Evolutionary conservation across 2,329 filamentous ascomycete genomes (phyloP).

Genomic region (Arthrobotrys pseudoclavata): DNA sequence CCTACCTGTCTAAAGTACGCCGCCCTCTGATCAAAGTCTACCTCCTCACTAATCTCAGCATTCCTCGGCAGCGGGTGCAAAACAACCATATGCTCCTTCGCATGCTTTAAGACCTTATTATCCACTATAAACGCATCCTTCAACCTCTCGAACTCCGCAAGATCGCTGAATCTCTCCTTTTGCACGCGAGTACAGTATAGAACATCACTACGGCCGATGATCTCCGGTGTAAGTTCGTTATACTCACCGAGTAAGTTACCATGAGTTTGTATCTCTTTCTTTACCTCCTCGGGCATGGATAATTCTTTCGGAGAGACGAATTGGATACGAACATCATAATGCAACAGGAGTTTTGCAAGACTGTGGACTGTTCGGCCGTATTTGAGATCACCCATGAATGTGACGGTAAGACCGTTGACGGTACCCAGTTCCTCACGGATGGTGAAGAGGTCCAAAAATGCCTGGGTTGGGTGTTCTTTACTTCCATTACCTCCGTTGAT

Average conservation of each 20-base stretch:
- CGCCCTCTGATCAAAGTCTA: constrained; percentile 95
- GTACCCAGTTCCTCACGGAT: constrained; percentile 98
- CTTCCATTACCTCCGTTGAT: constrained; percentile 96
- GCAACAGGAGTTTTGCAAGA: constrained; percentile 89
- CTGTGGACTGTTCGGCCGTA: constrained; percentile 97
- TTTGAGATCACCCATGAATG: constrained; percentile 91
- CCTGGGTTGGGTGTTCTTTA: constrained; percentile 96
- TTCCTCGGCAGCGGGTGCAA: constrained; percentile 96
- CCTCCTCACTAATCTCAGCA: constrained; percentile 91
- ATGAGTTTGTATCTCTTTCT: constrained; percentile 77
- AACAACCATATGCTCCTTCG: constrained; percentile 92
- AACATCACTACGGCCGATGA: constrained; percentile 87
- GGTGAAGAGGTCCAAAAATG: constrained; percentile 96
- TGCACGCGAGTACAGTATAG: constrained; percentile 97
- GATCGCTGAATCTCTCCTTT: constrained; percentile 90
- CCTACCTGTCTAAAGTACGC: constrained; percentile 97
- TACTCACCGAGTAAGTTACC: constrained; percentile 84
- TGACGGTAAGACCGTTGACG: constrained; percentile 94
- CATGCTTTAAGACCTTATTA: constrained; percentile 88
- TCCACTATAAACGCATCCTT: constrained; percentile 92
- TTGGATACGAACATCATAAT: constrained; percentile 95
- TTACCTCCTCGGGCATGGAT: constrained; percentile 80
- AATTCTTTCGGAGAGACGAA: constrained; percentile 87
- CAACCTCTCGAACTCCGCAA: constrained; percentile 84
- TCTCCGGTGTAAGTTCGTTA: constrained; percentile 84